Evolutionary conservation across 1,139 yeast species (phyloP), one percentile per base, ranked within the genome.

Genomic region (Pichia sp.): DNA sequence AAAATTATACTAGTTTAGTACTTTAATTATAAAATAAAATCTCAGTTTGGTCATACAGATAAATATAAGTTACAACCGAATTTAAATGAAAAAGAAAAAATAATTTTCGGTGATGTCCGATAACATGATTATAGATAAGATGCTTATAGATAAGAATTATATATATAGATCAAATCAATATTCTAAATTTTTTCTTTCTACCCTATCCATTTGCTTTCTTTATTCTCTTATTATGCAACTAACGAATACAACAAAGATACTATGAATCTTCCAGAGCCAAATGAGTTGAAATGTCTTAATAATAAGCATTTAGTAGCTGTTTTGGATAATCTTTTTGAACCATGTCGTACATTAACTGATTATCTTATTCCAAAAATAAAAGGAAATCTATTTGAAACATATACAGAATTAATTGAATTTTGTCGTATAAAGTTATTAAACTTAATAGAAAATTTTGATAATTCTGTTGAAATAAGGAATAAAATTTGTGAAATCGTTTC

Each of bases 241-340:
- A n/a, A 34, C 36, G 26, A 6, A 30, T 30, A 30, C 36, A 11
- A 7, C 7, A 18, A 3, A 34, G 7, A 4, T 32, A 29, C 36
- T 32, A 46, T 46, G 50, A 31, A 31, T 5, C 28, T 39, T 3
- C 67, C 68, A 8, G 51, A 56, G 7, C 49, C 57, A 7, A 18
- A 40, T 5, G 35, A 11, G 2, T 61, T 53, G 45, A 50, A 41
- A 10, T 31, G 42, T 8, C 57, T 67, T 37, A 36, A 58, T 11
- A 47, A 44, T 4, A 44, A 51, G 1, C 58, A 61, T 30, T 60
- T 66, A 51, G 56, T 50, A 4, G 69, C 68, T 38, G 70, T 74
- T 0, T 63, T 84, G 39, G 77, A 75, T 45, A 79, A 77, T 49
- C 66, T 85, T 34, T 85, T 85, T 59, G 94, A 85, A 61, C 86